Evolutionary conservation across 2,329 filamentous ascomycete genomes (phyloP), one percentile per base, ranked within the genome.

Genomic region (Colletotrichum aenigma): DNA sequence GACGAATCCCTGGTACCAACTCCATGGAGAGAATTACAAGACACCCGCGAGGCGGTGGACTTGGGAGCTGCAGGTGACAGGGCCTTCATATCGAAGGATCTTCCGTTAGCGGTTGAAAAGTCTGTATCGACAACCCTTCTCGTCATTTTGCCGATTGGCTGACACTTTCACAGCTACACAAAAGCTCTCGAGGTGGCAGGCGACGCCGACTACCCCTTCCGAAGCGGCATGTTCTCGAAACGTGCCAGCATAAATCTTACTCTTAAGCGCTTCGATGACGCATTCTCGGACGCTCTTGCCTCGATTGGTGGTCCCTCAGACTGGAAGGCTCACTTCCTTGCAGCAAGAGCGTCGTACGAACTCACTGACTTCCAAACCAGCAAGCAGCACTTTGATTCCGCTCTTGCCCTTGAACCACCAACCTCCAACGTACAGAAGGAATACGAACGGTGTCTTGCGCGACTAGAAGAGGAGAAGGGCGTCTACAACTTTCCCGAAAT

Each of bases 251-350:
- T 80, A 12, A 81, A 84, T 61, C 79, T 85, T 10, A 62, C 82
- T 10, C 78, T 85, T 4, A 82, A 81, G 21, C 79, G 81, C 8
- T 85, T 82, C 61, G 84, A 85, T 68, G 73, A 74, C 4, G 82
- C 83, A 15, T 80, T 81, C 21, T 76, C 78, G 3, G 84, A 85
- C 66, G 81, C 84, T 1, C 79, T 85, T 13, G 80, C 79, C 3
- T 82, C 83, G 0, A 75, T 76, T 15, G 78, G 78, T 6, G 76
- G 38, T 13, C 15, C 78, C 1, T 69, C 78, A 0, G 83, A 84
- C 75, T 85, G 83, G 83, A 82, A 81, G 48, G 80, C 81, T 1
- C 82, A 84, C 76, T 81, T 81, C 66, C 81, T 81, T 9, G 84
- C 83, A 1, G 83, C 82, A 2, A 80, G 80, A 10, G 83, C 84